phyloP scores from a whole-genome alignment of 1,284 basidiomycete species.

The Ustilago loliicola region DNA sequence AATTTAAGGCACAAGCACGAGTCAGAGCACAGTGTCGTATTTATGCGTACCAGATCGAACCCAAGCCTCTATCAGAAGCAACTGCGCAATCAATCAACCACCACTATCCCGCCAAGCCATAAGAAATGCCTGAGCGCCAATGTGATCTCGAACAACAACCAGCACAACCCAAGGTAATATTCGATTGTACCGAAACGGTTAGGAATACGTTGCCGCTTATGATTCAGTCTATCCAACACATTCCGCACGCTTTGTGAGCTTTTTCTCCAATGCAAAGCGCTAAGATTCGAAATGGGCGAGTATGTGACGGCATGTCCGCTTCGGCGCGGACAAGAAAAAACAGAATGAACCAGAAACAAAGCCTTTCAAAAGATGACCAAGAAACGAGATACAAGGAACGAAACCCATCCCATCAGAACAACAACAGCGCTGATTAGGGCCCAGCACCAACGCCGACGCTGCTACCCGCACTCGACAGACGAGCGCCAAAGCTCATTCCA shows the following conservation, averaged over 20 bases:
- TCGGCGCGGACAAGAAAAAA: background rate
- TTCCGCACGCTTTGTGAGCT: background rate
- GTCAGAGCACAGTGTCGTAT: too few species aligned
- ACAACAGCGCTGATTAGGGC: slow-evolving; percentile 13
- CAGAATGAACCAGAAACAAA: background rate
- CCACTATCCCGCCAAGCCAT: too few species aligned
- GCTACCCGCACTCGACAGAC: slow-evolving; percentile 44
- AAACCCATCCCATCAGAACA: background rate
- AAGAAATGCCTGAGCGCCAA: too few species aligned
- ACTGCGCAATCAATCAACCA: too few species aligned
- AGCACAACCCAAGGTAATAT: too few species aligned
- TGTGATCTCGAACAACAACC: too few species aligned
- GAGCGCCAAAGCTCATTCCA: slow-evolving; percentile 49
- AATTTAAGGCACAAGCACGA: too few species aligned
- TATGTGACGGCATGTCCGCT: background rate
- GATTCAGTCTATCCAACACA: background rate
- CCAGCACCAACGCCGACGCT: slow-evolving; percentile 24
- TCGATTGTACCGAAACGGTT: too few species aligned
- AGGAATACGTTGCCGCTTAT: too few species aligned
- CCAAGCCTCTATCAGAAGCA: too few species aligned
- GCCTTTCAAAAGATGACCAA: background rate
- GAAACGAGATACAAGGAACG: background rate
- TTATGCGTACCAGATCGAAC: too few species aligned
- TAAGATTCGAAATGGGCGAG: background rate
- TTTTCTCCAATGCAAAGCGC: background rate